Conservation (phyloP, 2,329 filamentous ascomycete genomes). For the Cladosporium sp. region DNA sequence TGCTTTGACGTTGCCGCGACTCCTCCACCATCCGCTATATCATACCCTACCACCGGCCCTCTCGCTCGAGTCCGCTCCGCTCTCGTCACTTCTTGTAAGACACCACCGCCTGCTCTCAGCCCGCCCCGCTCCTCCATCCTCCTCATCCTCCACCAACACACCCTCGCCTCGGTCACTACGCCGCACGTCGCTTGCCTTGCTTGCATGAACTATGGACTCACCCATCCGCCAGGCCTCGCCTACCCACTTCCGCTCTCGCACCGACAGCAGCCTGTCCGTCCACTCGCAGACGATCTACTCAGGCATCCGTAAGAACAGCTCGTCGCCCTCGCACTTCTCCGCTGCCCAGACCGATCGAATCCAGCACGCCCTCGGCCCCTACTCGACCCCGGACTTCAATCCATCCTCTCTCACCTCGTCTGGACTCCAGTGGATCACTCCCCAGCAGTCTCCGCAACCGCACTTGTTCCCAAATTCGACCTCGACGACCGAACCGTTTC, state of each 20-base stretch:
- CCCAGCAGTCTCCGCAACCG: constrained; percentile 29
- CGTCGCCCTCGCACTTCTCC: constrained; percentile 11
- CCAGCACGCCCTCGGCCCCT: constrained; percentile 3
- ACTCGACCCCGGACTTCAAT: constrained; percentile 6
- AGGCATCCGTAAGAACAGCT: constrained; percentile 9
- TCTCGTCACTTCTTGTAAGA: constrained; percentile 10
- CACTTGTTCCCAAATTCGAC: constrained; percentile 20
- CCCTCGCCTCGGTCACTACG: background rate
- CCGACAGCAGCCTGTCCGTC: constrained; percentile 10
- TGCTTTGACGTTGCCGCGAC: constrained; percentile 7
- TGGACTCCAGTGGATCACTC: constrained; percentile 26
- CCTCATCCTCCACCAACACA: background rate
- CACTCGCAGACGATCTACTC: constrained; percentile 8
- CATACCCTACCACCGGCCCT: constrained; percentile 1
- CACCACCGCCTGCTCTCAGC: background rate
- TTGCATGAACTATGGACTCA: constrained; percentile 11
- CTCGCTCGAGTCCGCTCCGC: constrained; percentile 7
- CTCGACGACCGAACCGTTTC: constrained; percentile 21
- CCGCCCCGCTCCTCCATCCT: background rate
- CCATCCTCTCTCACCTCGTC: constrained; percentile 8
- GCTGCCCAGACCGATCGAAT: constrained; percentile 9
- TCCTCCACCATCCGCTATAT: constrained; percentile 7
- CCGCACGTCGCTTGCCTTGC: background rate
- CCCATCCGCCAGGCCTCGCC: constrained; percentile 9
- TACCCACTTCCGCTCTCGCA: constrained; percentile 8